These are phyloP conservation scores for Powellomyces hirtus DNA, from an alignment of 192 early-diverging fungal species.

Conservation along the genomic window DNA sequence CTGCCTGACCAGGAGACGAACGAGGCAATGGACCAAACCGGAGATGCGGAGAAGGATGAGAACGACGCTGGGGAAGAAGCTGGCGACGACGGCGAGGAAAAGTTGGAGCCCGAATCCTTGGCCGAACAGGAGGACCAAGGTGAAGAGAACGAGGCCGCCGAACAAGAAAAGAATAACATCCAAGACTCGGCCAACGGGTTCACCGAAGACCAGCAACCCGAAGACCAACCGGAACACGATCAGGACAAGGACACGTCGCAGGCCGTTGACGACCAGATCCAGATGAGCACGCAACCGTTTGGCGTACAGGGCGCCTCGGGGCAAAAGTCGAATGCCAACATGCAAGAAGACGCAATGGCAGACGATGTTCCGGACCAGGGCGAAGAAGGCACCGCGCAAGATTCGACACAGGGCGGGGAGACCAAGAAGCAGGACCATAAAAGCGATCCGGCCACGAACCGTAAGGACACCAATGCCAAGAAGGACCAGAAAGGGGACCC, in stretches of 20 bases:
- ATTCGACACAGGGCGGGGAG: constrained; percentile 15
- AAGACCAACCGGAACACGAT: constrained; percentile 27
- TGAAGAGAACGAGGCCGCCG: constrained; percentile 40
- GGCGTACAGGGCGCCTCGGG: constrained; percentile 68
- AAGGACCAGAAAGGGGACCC: constrained; percentile 39
- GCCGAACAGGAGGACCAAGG: constrained; percentile 43
- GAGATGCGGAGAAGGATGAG: constrained; percentile 35
- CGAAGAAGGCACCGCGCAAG: constrained; percentile 14
- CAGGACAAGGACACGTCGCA: constrained; percentile 27
- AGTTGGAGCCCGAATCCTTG: constrained; percentile 43
- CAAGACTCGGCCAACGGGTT: constrained; percentile 35
- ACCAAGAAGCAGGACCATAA: constrained; percentile 6
- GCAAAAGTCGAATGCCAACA: constrained; percentile 36
- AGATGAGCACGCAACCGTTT: constrained; percentile 46
- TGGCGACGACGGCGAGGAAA: constrained; percentile 36
- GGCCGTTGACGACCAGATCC: constrained; percentile 21
- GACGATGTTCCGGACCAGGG: constrained; percentile 46
- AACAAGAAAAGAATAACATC: constrained; percentile 41
- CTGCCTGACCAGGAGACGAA: constrained; percentile 40
- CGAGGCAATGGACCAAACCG: constrained; percentile 38
- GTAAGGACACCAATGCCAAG: constrained; percentile 26
- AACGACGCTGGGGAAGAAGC: constrained; percentile 24
- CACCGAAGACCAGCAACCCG: constrained; percentile 46
- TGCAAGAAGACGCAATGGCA: constrained; percentile 50
- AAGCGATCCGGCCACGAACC: constrained; percentile 4